Evolutionary conservation across 768 basidiomycete species (phyloP), one percentile per base, ranked within the genome.

Genomic region (Clavaria fumosa): DNA sequence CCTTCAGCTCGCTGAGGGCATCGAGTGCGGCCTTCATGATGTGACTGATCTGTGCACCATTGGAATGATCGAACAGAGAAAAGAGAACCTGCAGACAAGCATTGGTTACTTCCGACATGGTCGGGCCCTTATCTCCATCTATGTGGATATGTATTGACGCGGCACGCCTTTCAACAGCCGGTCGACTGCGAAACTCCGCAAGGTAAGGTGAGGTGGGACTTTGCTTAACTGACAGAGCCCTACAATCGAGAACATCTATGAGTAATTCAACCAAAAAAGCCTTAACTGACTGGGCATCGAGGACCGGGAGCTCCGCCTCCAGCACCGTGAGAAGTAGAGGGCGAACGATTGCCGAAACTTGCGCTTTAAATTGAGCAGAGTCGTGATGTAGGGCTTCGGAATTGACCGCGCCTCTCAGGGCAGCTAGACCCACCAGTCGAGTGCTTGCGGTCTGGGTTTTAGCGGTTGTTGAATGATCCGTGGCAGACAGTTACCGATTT

Each of bases 61-160:
- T 80, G 4, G 83, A 75, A 47, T 85, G 84, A 18, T 66, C 72
- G 21, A 90, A 55, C 4, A 96, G 59, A 3, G 75, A 68, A 36
- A 76, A 76, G 6, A 88, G 54, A 1, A 78, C 76, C 19, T 77
- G 71, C 21, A 95, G 60, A 2, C 76, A 67, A 5, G 84, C 79
- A 24, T 71, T 73, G 0, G 78, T 69, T 18, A 93, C 81, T 46
- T 90, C 89, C 1, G 59, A 55, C 35, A 60, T 63, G 1, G 75
- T 69, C 18, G 90, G 88, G 0, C 89, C 89, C 35, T 75, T 72
- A 48, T 95, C 84, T 7, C 89, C 89, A 45, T 91, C 81, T 11
- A 89, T 58, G 52, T 93, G 89, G 6, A 79, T 60, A 51, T 91
- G 89, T 10, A 95, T 80, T 1, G 89, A 93, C 4, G 82, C 79